phyloP scores from a whole-genome alignment of 805 yeast species.

The Grigorovia yakushimaensis region DNA sequence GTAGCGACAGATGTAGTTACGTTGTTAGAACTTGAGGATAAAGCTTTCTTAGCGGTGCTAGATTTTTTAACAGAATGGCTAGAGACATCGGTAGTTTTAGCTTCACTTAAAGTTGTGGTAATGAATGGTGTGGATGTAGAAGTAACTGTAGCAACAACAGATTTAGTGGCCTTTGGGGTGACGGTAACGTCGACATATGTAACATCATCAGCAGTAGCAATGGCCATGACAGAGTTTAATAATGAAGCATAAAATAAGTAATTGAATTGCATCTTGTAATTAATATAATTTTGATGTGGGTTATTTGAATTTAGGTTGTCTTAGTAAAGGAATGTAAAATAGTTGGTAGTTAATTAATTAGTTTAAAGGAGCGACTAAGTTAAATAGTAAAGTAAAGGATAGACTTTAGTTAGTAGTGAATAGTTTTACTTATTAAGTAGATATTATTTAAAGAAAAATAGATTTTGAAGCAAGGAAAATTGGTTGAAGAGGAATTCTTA shows the following conservation, averaged over 20 bases:
- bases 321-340: slow-evolving; percentile 3
- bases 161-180: slow-evolving; percentile 36
- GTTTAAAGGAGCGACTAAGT: slow-evolving; percentile 1
- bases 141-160: slow-evolving; percentile 35
- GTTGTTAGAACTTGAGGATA: background rate
- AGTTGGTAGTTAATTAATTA: slow-evolving; percentile 3
- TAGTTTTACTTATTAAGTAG: background rate
- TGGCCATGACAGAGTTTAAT: slow-evolving; percentile 2
- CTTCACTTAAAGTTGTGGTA: slow-evolving; percentile 22
- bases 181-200: slow-evolving; percentile 37
- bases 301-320: background rate
- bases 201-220: slow-evolving; percentile 5
- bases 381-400: background rate
- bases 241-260: slow-evolving; percentile 3
- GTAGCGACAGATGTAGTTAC: background rate
- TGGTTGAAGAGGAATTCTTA: background rate
- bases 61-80: background rate
- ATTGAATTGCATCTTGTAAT: slow-evolving; percentile 6
- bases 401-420: background rate
- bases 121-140: slow-evolving; percentile 32
- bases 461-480: background rate
- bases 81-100: background rate
- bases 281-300: background rate
- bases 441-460: too few species aligned
- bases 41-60: background rate